Evolutionary conservation across 1,139 yeast species (phyloP), one percentile per base, ranked within the genome.

Genomic region (Suhomyces panamericanus): DNA sequence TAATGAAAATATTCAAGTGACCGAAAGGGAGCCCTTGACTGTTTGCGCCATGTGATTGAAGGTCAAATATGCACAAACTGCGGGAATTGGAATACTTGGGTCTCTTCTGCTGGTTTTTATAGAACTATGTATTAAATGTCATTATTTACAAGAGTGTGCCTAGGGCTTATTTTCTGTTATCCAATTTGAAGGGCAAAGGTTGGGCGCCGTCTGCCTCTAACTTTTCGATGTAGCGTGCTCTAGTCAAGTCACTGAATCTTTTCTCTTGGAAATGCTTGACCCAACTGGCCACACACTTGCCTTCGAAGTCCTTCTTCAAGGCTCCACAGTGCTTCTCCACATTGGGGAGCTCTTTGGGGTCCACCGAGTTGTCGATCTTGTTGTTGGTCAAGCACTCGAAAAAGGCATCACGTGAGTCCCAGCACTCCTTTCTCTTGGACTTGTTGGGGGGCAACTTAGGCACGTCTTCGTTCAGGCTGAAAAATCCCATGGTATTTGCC

Each of bases 161-260:
- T 32, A 13, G 8, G 15, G 3, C 11, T 39, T 38, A 44, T 39
- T 43, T 54, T 12, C 58, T 52, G 45, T 53, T 50, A 45, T 55
- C 75, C 58, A 73, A 63, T 54, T 71, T 74, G 57, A 74, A 72
- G 7, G 79, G 78, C 44, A 74, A 66, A 37, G 71, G 77, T 55
- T 73, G 68, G 11, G 78, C 79, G 9, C 78, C 78, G 53, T 74
- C 78, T 4, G 75, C 67, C 52, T 74, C 73, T 44, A 74, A 62
- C 56, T 73, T 69, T 29, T 60, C 66, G 39, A 74, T 72, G 51
- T 73, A 73, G 51, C 73, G 66, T 33, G 67, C 66, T 55, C 78
- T 64, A 34, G 64, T 60, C 51, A 73, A 57, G 51, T 74, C 79
- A 49, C 66, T 73, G 50, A 61, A 73, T 48, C 79, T 62, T 58